These are phyloP conservation scores for Candida qinlingensis DNA, from an alignment of 805 yeast species.

Conservation along the genomic window DNA sequence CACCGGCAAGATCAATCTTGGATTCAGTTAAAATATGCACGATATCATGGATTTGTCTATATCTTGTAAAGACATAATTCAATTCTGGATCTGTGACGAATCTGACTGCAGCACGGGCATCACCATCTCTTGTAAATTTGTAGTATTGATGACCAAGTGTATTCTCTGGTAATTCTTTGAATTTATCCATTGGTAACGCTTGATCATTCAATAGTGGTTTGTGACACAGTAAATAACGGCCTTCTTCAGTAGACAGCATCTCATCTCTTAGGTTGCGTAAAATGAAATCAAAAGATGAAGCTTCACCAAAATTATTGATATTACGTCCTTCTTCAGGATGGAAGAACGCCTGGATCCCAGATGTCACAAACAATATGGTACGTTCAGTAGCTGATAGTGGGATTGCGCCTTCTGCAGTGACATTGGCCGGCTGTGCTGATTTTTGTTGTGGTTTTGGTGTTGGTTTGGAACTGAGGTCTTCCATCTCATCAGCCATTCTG, in stretches of 20 bases:
- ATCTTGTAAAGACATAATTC: conserved; percentile 89
- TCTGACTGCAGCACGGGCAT: conserved; percentile 82
- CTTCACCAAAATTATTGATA: conserved; percentile 83
- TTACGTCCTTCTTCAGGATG: conserved; percentile 75
- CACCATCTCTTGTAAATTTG: conserved; percentile 87
- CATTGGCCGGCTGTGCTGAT: conserved; percentile 36
- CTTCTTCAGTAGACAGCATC: conserved; percentile 73
- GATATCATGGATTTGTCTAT: conserved; percentile 95
- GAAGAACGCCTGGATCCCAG: conserved; percentile 71
- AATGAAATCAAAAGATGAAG: conserved; percentile 72
- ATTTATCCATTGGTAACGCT: conserved; percentile 55
- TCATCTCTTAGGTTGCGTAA: conserved; percentile 55
- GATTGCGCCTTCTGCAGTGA: conserved; percentile 62
- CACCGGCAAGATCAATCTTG: conserved; percentile 95
- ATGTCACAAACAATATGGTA: conserved; percentile 55
- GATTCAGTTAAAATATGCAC: conserved; percentile 88
- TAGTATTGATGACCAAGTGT: conserved; percentile 80
- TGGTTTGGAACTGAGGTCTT: conserved; percentile 15
- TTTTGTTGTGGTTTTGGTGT: conserved; percentile 21
- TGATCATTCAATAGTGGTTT: conserved; percentile 79
- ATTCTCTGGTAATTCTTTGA: conserved; percentile 56
- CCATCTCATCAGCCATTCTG: conserved; percentile 56
- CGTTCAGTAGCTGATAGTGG: conserved; percentile 66
- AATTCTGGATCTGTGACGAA: conserved; percentile 86
- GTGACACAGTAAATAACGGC: conserved; percentile 72